Base-by-base conservation (phyloP, 2,329 filamentous ascomycete genomes). In the Lasiodiplodia citricola region DNA sequence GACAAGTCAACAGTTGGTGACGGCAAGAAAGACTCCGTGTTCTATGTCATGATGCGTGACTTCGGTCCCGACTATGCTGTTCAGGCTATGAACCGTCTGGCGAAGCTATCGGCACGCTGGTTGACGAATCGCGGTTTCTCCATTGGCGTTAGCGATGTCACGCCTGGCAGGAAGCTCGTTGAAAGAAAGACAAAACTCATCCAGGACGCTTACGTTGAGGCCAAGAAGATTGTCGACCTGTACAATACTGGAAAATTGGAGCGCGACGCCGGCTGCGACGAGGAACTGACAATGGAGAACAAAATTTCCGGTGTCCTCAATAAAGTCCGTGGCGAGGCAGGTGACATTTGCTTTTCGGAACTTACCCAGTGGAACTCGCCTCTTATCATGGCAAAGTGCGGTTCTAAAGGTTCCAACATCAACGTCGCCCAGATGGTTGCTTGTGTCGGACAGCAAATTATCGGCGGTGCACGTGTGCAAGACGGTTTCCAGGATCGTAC, bases 391-490 rank as follows among this genome's bases (percentile, higher is more conserved):
- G 96, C 96, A 70, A 96, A 93, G 71, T 98, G 93, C 14, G 96
- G 96, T 60, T 98, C 95, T 66, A 99, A 99, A 80, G 96, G 96
- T 78, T 97, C 94, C 5, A 92, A 93, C 74, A 96, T 99, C 84
- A 99, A 99, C 85, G 96, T 99, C 41, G 96, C 96, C 10, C 96
- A 99, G 83, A 99, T 99, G 96, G 92, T 98, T 78, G 95, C 96
- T 68, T 90, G 94, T 69, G 96, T 99, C 77, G 96, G 96, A 63
- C 96, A 99, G 81, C 96, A 99, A 75, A 97, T 98, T 87, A 98
- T 99, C 75, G 92, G 92, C 70, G 93, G 94, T 60, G 89, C 92
- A 76, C 94, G 96, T 87, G 94, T 99, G 38, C 88, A 93, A 55
- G 93, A 99, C 80, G 96, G 96, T 7, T 99, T 99, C 82, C 95